Percentiles rank a stretch among this genome's conserved stretches.
These are phyloP conservation scores for Umbelopsis sp. DNA, from an alignment of 371 early-diverging fungal genomes.

Conservation along the genomic window DNA sequence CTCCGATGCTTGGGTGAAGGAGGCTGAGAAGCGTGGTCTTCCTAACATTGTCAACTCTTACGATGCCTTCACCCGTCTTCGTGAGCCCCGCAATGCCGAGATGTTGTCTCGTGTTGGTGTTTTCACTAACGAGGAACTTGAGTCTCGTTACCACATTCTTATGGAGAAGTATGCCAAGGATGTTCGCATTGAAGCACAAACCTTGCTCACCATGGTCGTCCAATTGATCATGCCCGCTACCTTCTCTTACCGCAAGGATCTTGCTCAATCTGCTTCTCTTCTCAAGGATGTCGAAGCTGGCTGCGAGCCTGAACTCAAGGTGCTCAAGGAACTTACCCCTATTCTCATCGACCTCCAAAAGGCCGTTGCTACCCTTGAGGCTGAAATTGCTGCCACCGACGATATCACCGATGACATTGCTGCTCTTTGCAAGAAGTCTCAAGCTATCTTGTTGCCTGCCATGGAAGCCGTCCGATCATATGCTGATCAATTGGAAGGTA, in stretches of 20 bases:
- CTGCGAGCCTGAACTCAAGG: slow-evolving; percentile 71
- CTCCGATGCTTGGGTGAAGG: slow-evolving; percentile 77
- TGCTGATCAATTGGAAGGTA: slow-evolving; percentile 80
- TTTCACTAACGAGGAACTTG: slow-evolving; percentile 85
- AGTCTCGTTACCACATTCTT: slow-evolving; percentile 93
- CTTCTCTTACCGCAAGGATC: slow-evolving; percentile 83
- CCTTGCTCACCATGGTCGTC: slow-evolving; percentile 80
- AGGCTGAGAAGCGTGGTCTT: slow-evolving; percentile 88
- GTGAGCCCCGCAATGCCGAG: slow-evolving; percentile 68
- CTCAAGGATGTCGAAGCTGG: slow-evolving; percentile 66
- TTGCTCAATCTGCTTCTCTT: slow-evolving; percentile 77
- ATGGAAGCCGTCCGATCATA: slow-evolving; percentile 75
- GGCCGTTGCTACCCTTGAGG: slow-evolving; percentile 57
- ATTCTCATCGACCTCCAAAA: slow-evolving; percentile 62
- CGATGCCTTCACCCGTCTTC: slow-evolving; percentile 84
- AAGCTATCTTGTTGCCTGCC: slow-evolving; percentile 45
- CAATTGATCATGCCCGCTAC: slow-evolving; percentile 90
- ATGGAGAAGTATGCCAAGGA: slow-evolving; percentile 97
- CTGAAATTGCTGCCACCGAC: slow-evolving; percentile 60
- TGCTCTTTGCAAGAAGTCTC: slow-evolving; percentile 5
- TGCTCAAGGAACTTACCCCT: slow-evolving; percentile 73
- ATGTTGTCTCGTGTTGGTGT: slow-evolving; percentile 84
- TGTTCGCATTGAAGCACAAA: slow-evolving; percentile 91
- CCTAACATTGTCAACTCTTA: slow-evolving; percentile 90
- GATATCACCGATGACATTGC: slow-evolving; percentile 27